Evolutionary conservation across 768 basidiomycete species (phyloP), one percentile per base, ranked within the genome.

Genomic region (Hygrophoropsis aurantiaca): DNA sequence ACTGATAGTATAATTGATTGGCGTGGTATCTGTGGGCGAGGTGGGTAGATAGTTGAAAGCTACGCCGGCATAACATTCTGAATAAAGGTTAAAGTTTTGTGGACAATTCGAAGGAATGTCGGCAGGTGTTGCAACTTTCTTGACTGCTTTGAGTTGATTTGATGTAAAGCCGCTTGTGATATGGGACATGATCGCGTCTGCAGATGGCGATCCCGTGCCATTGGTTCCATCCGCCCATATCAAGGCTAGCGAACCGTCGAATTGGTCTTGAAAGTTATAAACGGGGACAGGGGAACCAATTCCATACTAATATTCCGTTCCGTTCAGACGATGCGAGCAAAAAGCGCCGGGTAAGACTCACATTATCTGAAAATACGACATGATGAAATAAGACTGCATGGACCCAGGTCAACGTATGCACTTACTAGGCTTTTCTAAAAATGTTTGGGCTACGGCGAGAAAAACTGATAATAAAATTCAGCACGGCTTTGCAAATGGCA

Each of bases 201-300:
- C 77, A 1, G 80, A 73, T 1, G 84, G 81, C 6, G 67, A 65
- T 40, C 77, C 77, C 1, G 69, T 71, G 11, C 79, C 78, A 47
- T 79, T 74, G 2, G 85, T 86, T 11, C 71, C 76, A 55, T 89
- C 87, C 0, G 80, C 78, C 89, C 89, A 90, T 47, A 85, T 58
- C 4, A 88, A 62, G 3, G 74, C 46, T 19, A 74, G 64, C 11
- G 77, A 75, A 10, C 74, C 75, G 46, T 82, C 77, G 52, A 82
- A 86, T 49, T 72, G 70, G 30, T 68, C 62, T 24, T 67, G 57
- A 5, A 88, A 64, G 38, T 71, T 55, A 34, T 64, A 67, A 11
- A 87, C 71, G 5, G 80, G 75, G 4, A 72, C 62, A 1, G 83
- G 71, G 23, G 73, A 59, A 4, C 85, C 86, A n/a, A 87, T 60